A percentile compares a stretch with the other conserved stretches of the same genome.
Evolutionary conservation across 2,329 filamentous ascomycete genomes (phyloP).

Genomic region (Herpomyces periplanetae): DNA sequence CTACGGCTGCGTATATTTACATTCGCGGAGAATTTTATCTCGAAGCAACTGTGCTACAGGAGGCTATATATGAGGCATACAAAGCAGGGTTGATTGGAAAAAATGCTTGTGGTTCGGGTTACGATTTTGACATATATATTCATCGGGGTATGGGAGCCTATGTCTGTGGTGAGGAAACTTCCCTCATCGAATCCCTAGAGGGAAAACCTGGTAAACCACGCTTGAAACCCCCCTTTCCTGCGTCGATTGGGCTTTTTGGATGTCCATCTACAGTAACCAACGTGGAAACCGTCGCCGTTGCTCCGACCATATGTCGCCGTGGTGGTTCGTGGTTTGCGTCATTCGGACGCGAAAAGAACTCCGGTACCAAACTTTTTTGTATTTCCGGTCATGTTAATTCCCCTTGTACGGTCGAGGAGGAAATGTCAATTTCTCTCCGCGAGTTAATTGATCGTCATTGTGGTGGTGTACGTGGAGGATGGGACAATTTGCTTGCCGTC

Average conservation of each 20-base stretch:
- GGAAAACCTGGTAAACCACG: conserved; percentile 95
- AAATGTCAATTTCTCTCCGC: conserved; percentile 86
- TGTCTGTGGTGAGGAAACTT: conserved; percentile 92
- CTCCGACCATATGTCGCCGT: conserved; percentile 72
- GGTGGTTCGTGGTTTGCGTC: conserved; percentile 68
- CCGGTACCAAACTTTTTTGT: conserved; percentile 88
- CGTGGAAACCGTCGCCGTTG: conserved; percentile 81
- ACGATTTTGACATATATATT: conserved; percentile 87
- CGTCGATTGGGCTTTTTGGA: conserved; percentile 81
- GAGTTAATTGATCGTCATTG: conserved; percentile 96
- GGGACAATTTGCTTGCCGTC: conserved; percentile 82
- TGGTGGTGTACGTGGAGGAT: conserved; percentile 73
- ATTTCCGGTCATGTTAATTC: conserved; percentile 98
- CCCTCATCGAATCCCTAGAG: conserved; percentile 84
- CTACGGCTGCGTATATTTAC: conserved; percentile 91
- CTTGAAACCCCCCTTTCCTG: conserved; percentile 91
- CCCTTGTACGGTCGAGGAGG: conserved; percentile 85
- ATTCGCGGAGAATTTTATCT: conserved; percentile 95
- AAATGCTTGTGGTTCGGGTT: conserved; percentile 83
- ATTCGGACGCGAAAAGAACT: conserved; percentile 81
- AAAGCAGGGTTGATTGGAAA: conserved; percentile 76
- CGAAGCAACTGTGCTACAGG: conserved; percentile 67
- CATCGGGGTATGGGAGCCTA: conserved; percentile 93
- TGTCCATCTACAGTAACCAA: conserved; percentile 94
- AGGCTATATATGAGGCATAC: conserved; percentile 91